Base-by-base conservation (phyloP, 768 basidiomycete genomes). In the Leccinum boreale region DNA sequence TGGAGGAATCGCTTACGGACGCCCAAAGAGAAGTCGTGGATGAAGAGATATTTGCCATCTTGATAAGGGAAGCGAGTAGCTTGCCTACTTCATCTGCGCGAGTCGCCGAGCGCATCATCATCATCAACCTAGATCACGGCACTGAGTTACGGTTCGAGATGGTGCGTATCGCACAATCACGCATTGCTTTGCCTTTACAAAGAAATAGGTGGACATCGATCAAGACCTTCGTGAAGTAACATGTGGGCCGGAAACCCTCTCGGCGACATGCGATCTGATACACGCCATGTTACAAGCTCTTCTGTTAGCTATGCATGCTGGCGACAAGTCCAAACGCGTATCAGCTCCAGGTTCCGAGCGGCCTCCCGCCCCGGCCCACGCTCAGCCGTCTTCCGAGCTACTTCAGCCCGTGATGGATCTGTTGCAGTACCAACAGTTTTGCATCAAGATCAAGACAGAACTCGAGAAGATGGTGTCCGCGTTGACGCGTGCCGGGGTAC, bases 371-470 rank as follows among this genome's bases (percentile, higher is more conserved):
- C 5, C 39, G 9, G 39, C 39, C 8, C 48, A 28, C 24, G 28
- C n/a, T 5, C 58, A 57, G 31, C 58, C 63, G 7, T 51, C 76
- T n/a, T 80, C 83, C 15, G 76, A 78, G 3, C 70, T 92, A 36
- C 78, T 94, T 15, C 87, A 86, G 42, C 89, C 89, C 0, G 76
- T 92, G 60, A 85, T 92, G 59, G 90, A 92, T 67, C 64, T 92
- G 29, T 71, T 93, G 44, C 92, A 92, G 70, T 94, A 93, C 67
- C 81, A 83, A 63, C 82, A 83, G 24, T 92, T 94, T 69, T 88
- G 87, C 66, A 70, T 78, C 58, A 78, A 85, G 58, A 76, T 92
- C 49, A 79, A 81, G 60, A 55, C 69, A 1, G 87, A 90, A 73
- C 69, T 93, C 33, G 70, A 74, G 42, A 80, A 76, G 61, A 78